Evolutionary conservation across 257 asterid species (phyloP), one percentile per base, ranked within the genome.

Genomic region (Salvia rosmarinus): DNA sequence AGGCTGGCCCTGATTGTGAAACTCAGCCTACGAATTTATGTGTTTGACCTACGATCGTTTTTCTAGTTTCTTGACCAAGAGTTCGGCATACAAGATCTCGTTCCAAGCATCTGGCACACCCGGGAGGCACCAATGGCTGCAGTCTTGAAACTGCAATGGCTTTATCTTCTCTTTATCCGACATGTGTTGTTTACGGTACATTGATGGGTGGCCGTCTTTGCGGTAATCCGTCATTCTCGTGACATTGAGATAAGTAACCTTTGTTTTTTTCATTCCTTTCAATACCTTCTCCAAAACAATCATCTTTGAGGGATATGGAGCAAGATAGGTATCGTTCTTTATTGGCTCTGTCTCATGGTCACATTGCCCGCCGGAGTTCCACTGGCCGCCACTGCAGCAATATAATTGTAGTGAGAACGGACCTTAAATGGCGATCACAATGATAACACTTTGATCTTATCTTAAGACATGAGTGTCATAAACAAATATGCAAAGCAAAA

Each of bases 111-210:
- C 96, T 0, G 96, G 96, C 35, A 87, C 95, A 0, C 96, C 96
- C 0, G 96, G 96, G 9, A 89, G 88, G 54, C 96, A 89, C 96
- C 96, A 89, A 52, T 89, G 96, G 77, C 96, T 89, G 69, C 96
- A 89, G 67, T 89, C 95, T 55, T 89, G 96, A 34, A 73, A 71
- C 13, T 64, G 77, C 37, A 85, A 16, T 0, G 82, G 90, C 25
- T 83, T 56, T 75, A 47, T 61, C 57, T 63, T 77, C 69, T 88
- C 90, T 10, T 59, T 77, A 0, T 74, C 75, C 0, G 90, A 71
- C 30, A 78, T 42, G 25, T 84, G 80, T 4, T 34, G 86, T 35
- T 81, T 89, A 67, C 96, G 61, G 16, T 87, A 87, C 11, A 89
- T 80, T 32, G 95, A 89, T 6, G 96, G 96, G 59, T 89, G 96